Evolutionary conservation across 78 protist species (phyloP), one percentile per base, ranked within the genome.

Genomic region (Polysphondylium violaceum): DNA sequence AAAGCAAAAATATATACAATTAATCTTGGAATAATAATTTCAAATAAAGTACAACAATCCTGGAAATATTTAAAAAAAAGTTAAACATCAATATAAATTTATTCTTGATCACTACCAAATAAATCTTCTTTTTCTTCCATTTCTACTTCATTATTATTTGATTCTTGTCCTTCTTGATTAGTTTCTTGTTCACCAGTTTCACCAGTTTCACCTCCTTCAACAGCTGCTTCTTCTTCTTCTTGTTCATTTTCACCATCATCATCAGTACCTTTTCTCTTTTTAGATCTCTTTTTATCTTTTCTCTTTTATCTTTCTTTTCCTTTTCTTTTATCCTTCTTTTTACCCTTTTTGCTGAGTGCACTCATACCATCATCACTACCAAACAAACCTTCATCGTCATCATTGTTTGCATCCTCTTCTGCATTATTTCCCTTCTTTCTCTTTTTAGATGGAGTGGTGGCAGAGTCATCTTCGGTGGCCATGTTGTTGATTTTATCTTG

Each of bases 201-300:
- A 0, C 12, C 83, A 36, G 41, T 19, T 16, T 73, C 67, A n/a
- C 8, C 79, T 7, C 8, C 50, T 1, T 73, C 79, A 21, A n/a
- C n/a, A n/a, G n/a, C n/a, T 33, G 33, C 23, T 29, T 67, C 40
- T n/a, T 64, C 25, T 36, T 56, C 38, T 56, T 68, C 40, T 43
- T 69, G 1, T 9, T 69, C 27, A 47, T 11, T 47, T 23, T 69
- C 38, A 21, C 14, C 74, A 14, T 56, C 73, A 0, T 14, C 53
- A 17, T 23, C 53, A 55, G 35, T 9, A 3, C 23, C 68, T 14
- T n/a, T 23, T 43, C 21, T 12, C 35, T 8, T n/a, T 38, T 74
- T 74, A 16, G 83, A 74, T 69, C 17, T 69, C 76, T 44, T 69
- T 50, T 65, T 65, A 36, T 61, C 33, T 23, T 61, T 25, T 61